Percentiles rank a stretch among this genome's conserved stretches.
phyloP scores from a whole-genome alignment of 192 early-diverging fungal species.

The Geranomyces variabilis region DNA sequence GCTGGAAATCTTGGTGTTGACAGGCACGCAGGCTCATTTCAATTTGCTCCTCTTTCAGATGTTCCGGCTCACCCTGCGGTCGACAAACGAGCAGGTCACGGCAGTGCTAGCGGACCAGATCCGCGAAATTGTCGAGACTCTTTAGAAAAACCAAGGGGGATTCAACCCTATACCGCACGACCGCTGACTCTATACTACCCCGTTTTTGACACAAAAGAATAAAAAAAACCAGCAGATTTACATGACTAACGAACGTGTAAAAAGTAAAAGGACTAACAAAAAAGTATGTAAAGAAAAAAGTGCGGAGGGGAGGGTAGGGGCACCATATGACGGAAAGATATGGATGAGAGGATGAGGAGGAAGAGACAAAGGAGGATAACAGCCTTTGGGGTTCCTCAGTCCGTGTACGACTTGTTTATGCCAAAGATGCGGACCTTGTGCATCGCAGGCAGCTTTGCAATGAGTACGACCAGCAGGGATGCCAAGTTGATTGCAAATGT shows the following conservation, averaged over 20 bases:
- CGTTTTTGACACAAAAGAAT: no score
- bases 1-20: neutral
- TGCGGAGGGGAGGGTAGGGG: no score
- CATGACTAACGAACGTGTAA: no score
- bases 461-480: slow-evolving; percentile 78
- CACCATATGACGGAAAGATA: no score
- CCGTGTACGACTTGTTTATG: slow-evolving; percentile 65
- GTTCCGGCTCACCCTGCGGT: slow-evolving; percentile 86
- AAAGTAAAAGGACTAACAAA: no score
- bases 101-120: slow-evolving; percentile 26
- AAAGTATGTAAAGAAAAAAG: no score
- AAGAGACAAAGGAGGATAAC: no score
- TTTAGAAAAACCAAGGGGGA: neutral
- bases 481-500: slow-evolving; percentile 92
- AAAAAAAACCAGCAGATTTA: no score
- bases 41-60: slow-evolving; percentile 52
- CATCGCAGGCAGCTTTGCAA: slow-evolving; percentile 88
- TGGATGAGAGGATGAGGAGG: no score
- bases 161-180: no score
- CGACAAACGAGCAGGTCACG: slow-evolving; percentile 82
- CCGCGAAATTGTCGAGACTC: slow-evolving; percentile 1
- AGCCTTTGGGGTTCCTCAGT: slow-evolving; percentile 28
- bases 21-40: neutral
- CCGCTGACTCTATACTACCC: no score
- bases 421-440: slow-evolving; percentile 89